A percentile compares a stretch with the other conserved stretches of the same genome.
These are phyloP conservation scores for Pythium scleroteichum DNA, from an alignment of 352 stramenopile genomes.

Conservation along the genomic window DNA sequence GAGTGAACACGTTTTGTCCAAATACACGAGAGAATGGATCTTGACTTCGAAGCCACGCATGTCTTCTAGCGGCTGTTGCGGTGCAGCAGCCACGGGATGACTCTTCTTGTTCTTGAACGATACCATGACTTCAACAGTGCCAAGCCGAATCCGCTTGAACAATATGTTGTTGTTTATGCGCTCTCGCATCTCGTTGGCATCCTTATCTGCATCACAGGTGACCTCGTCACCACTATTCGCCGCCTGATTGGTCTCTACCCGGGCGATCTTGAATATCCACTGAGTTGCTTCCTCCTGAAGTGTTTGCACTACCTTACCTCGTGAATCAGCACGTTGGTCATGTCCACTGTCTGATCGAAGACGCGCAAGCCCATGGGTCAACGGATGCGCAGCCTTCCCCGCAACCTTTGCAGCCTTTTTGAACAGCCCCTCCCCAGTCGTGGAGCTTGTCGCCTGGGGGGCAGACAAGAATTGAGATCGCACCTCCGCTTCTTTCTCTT, in stretches of 20 bases:
- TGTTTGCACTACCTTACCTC: conserved; percentile 26
- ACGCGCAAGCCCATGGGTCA: conserved; percentile 38
- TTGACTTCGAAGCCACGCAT: conserved; percentile 87
- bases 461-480: conserved; percentile 63
- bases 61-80: conserved; percentile 69
- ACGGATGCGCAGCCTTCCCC: conserved; percentile 60
- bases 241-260: conserved; percentile 13
- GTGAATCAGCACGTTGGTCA: conserved; percentile 1
- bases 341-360: conserved; percentile 24
- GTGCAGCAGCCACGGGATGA: conserved; percentile 14
- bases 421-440: conserved; percentile 39
- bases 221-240: background rate
- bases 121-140: conserved; percentile 71
- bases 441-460: conserved; percentile 25
- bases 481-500: conserved; percentile 59
- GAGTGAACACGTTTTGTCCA: conserved; percentile 83
- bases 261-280: conserved; percentile 38
- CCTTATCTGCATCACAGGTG: conserved; percentile 6
- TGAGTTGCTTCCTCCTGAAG: conserved; percentile 46
- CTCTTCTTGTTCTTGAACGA: conserved; percentile 84
- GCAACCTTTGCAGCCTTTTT: conserved; percentile 63
- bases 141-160: conserved; percentile 82
- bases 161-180: conserved; percentile 54
- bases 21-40: conserved; percentile 84
- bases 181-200: conserved; percentile 45